A percentile compares a stretch with the other conserved stretches of the same genome.
Evolutionary conservation across 352 stramenopile genomes (phyloP).

Genomic region (Phytophthora pseudosyringae): DNA sequence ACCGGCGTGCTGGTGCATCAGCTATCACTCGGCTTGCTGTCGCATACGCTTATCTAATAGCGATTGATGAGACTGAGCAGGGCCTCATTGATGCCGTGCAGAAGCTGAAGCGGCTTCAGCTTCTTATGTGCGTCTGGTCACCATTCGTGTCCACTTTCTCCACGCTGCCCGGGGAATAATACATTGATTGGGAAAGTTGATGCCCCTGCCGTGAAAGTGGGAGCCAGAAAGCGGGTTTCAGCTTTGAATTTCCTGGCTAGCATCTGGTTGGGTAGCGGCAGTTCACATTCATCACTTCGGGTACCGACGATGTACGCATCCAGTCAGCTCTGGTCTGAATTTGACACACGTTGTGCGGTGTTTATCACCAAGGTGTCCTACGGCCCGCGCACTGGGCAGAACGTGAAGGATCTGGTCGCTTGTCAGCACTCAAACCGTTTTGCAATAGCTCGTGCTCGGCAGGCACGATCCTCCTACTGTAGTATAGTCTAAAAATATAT

Average conservation of each 20-base stretch:
- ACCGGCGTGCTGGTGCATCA: constrained; percentile 13
- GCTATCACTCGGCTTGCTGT: constrained; percentile 13
- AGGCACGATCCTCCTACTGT: not conserved
- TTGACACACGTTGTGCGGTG: not conserved
- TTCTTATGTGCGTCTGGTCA: not conserved
- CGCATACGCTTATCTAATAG: not conserved
- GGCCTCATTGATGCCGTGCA: not conserved
- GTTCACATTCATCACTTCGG: constrained; percentile 13
- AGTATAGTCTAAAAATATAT: too few relatives aligned
- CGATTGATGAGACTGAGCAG: constrained; percentile 7
- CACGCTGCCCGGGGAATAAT: not conserved
- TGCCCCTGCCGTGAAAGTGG: not conserved
- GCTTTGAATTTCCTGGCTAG: constrained; percentile 11
- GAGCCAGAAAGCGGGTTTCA: not conserved
- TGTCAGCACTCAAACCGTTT: not conserved
- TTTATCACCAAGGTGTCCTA: constrained; percentile 9
- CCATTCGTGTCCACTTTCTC: constrained; percentile 14
- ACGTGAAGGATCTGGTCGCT: not conserved
- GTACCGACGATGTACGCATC: constrained; percentile 4
- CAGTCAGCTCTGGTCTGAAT: not conserved
- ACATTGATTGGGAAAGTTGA: not conserved
- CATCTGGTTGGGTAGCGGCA: constrained; percentile 8
- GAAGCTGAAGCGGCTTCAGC: not conserved
- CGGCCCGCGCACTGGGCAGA: not conserved
- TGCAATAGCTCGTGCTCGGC: too few relatives aligned